phyloP scores from a whole-genome alignment of 2,329 filamentous ascomycete species.

The Phaeophleospora eucalypticola region DNA sequence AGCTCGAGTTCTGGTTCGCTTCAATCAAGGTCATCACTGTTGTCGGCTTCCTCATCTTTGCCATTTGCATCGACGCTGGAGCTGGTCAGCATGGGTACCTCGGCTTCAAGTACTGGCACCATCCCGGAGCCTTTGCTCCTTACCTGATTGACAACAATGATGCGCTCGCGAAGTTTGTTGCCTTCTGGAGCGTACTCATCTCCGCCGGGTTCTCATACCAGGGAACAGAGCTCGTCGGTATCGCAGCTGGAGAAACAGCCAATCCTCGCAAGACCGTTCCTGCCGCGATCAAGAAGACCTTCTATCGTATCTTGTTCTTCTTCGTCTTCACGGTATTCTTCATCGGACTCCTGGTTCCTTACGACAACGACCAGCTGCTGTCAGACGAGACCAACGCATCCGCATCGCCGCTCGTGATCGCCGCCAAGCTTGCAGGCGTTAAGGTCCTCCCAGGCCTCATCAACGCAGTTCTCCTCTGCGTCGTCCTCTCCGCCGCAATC shows the following conservation, averaged over 20 bases:
- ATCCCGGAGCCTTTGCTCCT: slow-evolving; percentile 37
- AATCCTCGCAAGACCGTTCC: slow-evolving; percentile 48
- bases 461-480: slow-evolving; percentile 67
- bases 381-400: slow-evolving; percentile 40
- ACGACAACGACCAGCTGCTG: slow-evolving; percentile 36
- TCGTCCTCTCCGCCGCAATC: slow-evolving; percentile 66
- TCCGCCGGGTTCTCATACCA: slow-evolving; percentile 56
- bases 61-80: slow-evolving; percentile 38
- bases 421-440: slow-evolving; percentile 59
- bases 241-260: slow-evolving; percentile 50
- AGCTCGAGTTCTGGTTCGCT: slow-evolving; percentile 54
- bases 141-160: slow-evolving; percentile 27
- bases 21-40: slow-evolving; percentile 50
- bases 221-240: slow-evolving; percentile 52
- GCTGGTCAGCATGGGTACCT: slow-evolving; percentile 54
- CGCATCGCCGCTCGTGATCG: slow-evolving; percentile 64
- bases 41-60: slow-evolving; percentile 43
- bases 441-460: slow-evolving; percentile 59
- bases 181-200: slow-evolving; percentile 55
- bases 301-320: slow-evolving; percentile 36
- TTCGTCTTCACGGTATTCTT: slow-evolving; percentile 36
- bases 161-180: slow-evolving; percentile 36
- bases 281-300: slow-evolving; percentile 35
- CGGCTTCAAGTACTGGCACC: slow-evolving; percentile 51
- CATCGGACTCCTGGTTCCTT: slow-evolving; percentile 34